Evolutionary conservation across 225 moss, liverwort and hornwort genomes (phyloP).

Genomic region (Straminergon stramineum): DNA sequence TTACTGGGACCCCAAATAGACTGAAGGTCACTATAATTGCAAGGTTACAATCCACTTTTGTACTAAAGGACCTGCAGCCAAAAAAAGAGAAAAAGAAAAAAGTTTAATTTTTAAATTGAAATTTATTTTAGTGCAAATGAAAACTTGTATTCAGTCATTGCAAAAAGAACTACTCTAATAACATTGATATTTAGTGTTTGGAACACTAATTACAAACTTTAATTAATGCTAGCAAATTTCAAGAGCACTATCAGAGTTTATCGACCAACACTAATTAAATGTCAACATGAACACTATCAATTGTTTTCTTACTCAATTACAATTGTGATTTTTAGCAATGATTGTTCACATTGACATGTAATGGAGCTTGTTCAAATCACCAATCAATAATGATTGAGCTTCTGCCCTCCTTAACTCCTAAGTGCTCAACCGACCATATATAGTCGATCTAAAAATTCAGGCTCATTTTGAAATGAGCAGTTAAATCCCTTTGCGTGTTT

Average conservation of each 20-base stretch:
- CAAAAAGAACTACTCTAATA: background rate
- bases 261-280: background rate
- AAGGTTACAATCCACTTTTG: background rate
- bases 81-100: too few species aligned
- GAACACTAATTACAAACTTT: background rate
- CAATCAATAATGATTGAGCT: too few species aligned
- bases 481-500: too few species aligned
- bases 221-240: background rate
- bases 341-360: too few species aligned
- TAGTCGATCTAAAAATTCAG: too few species aligned
- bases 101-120: too few species aligned
- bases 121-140: background rate
- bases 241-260: fast-evolving
- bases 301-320: too few species aligned
- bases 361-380: too few species aligned
- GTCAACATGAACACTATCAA: background rate
- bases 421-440: too few species aligned
- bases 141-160: background rate
- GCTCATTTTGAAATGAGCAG: too few species aligned
- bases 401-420: too few species aligned
- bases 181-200: background rate
- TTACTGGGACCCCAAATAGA: background rate
- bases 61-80: background rate
- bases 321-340: too few species aligned
- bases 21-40: background rate